These are phyloP conservation scores for Metarhizium sp. DNA, from an alignment of 2,329 filamentous ascomycete species.

Conservation along the genomic window DNA sequence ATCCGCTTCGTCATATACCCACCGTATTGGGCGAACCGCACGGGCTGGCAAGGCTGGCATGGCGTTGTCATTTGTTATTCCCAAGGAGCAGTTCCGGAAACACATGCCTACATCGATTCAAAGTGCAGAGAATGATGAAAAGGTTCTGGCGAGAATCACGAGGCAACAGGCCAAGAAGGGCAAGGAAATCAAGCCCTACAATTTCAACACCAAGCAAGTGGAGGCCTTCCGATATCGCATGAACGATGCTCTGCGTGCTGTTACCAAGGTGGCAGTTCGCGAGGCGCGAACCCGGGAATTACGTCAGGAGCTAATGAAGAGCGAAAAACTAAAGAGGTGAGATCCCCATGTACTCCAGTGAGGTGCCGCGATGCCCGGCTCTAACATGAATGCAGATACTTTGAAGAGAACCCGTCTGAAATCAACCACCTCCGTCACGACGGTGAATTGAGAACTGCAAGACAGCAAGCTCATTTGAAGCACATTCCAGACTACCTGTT, in stretches of 20 bases:
- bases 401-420: constrained; percentile 92
- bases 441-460: constrained; percentile 71
- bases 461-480: constrained; percentile 81
- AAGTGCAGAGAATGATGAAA: constrained; percentile 74
- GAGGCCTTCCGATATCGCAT: constrained; percentile 93
- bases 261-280: constrained; percentile 81
- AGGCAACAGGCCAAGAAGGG: constrained; percentile 70
- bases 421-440: constrained; percentile 83
- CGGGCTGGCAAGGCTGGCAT: constrained; percentile 87
- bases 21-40: constrained; percentile 89
- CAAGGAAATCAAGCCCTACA: constrained; percentile 79
- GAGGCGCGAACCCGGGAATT: constrained; percentile 85
- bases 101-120: constrained; percentile 77
- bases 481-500: constrained; percentile 92
- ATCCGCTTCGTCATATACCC: constrained; percentile 87
- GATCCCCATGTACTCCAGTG: constrained; percentile 1
- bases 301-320: constrained; percentile 81
- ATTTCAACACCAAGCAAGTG: constrained; percentile 89
- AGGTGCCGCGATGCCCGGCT: neutral
- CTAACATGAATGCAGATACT: constrained; percentile 45
- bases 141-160: constrained; percentile 69
- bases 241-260: constrained; percentile 81
- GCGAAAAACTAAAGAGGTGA: constrained; percentile 76
- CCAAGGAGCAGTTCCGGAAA: constrained; percentile 71
- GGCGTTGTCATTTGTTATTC: constrained; percentile 91